Percentiles rank a stretch among this genome's conserved stretches.
Evolutionary conservation across 2,329 filamentous ascomycete species (phyloP).

Genomic region (Atkinsonella hypoxylon): DNA sequence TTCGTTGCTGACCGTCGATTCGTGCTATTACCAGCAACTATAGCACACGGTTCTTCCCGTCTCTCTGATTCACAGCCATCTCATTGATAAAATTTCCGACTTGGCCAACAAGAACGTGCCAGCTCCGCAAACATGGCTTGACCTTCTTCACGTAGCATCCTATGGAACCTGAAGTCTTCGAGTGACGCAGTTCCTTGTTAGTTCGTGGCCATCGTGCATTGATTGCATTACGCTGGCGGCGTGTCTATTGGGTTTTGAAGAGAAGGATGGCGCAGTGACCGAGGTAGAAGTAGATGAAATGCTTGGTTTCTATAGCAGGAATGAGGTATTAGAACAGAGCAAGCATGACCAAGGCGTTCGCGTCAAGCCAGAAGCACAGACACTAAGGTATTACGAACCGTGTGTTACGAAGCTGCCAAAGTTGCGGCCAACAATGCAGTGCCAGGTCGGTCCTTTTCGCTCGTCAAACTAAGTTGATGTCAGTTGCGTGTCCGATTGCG

Average conservation of each 20-base stretch:
- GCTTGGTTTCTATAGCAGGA: slow-evolving; percentile 70
- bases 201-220: not conserved
- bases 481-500: not conserved
- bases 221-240: not conserved
- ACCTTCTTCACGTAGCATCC: not conserved
- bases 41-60: not conserved
- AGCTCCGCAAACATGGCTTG: not conserved
- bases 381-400: slow-evolving; percentile 41
- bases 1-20: too few relatives aligned
- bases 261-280: slow-evolving; percentile 96
- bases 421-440: slow-evolving; percentile 96
- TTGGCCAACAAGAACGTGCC: not conserved
- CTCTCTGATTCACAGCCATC: not conserved
- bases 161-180: not conserved
- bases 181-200: not conserved
- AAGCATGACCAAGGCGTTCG: not conserved
- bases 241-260: slow-evolving; percentile 83
- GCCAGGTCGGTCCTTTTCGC: slow-evolving; percentile 96
- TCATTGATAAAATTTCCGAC: not conserved
- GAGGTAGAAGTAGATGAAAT: slow-evolving; percentile 99
- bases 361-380: not conserved
- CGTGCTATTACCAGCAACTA: not conserved
- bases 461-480: slow-evolving; percentile 65
- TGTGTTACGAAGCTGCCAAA: slow-evolving; percentile 99
- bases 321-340: not conserved